These are phyloP conservation scores for Fusarium lateritium DNA, from an alignment of 2,329 filamentous ascomycete species.

Conservation along the genomic window DNA sequence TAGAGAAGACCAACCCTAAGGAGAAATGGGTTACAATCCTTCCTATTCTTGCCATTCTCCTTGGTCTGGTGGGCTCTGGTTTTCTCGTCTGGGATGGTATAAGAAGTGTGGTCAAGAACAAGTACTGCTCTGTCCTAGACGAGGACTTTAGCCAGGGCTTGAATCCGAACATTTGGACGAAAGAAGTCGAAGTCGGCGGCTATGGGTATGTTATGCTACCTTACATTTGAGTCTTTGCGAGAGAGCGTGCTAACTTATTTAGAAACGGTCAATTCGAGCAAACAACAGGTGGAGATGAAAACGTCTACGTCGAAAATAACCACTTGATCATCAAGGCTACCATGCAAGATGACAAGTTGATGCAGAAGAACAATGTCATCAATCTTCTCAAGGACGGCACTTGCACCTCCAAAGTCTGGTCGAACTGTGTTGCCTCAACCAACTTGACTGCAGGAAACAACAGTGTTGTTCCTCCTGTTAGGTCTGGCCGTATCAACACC, in stretches of 20 bases:
- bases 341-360: slow-evolving; percentile 76
- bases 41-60: slow-evolving; percentile 77
- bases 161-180: slow-evolving; percentile 76
- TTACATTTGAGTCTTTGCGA: no score
- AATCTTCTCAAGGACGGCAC: slow-evolving; percentile 76
- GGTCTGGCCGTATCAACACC: slow-evolving; percentile 84
- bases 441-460: slow-evolving; percentile 80
- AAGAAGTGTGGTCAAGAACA: slow-evolving; percentile 78
- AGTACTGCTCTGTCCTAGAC: slow-evolving; percentile 77
- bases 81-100: slow-evolving; percentile 84
- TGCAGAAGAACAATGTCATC: slow-evolving; percentile 77
- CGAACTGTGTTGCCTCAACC: slow-evolving; percentile 77
- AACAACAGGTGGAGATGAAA: slow-evolving; percentile 80
- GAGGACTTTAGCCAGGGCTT: slow-evolving; percentile 75
- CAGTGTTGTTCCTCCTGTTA: slow-evolving; percentile 82
- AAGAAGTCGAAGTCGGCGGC: slow-evolving; percentile 81
- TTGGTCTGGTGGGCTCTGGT: slow-evolving; percentile 78
- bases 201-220: slow-evolving; percentile 72
- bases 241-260: slow-evolving; percentile 6
- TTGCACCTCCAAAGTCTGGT: slow-evolving; percentile 73
- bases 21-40: slow-evolving; percentile 92
- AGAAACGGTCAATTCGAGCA: slow-evolving; percentile 87
- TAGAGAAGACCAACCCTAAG: slow-evolving; percentile 78
- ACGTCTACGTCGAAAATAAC: slow-evolving; percentile 80
- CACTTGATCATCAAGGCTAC: slow-evolving; percentile 83